Conservation (phyloP, 768 basidiomycete genomes). For the Auricularia heimuer region DNA sequence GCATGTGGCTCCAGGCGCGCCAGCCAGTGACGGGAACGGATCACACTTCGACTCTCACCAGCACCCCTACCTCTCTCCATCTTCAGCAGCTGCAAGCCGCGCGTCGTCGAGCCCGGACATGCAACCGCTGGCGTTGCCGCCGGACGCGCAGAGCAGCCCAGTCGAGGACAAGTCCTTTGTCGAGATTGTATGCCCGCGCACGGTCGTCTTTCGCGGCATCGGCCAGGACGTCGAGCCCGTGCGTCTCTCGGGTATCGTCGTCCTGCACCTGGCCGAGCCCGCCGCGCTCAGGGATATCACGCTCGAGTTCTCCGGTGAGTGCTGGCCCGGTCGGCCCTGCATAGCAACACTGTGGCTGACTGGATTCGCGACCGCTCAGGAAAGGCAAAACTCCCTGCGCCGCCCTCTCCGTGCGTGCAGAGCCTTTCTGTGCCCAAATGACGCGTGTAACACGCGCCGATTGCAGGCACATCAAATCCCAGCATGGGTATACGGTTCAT, state of each 20-base stretch:
- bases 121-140: neutral
- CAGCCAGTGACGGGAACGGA: neutral
- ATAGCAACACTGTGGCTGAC: neutral
- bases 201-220: constrained; percentile 63
- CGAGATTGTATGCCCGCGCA: constrained; percentile 64
- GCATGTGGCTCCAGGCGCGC: neutral
- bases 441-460: neutral
- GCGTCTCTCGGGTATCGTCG: constrained; percentile 70
- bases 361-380: neutral
- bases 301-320: constrained; percentile 74
- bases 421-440: neutral
- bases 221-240: constrained; percentile 79
- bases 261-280: constrained; percentile 68
- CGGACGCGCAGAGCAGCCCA: neutral
- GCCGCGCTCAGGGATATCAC: constrained; percentile 79
- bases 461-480: neutral
- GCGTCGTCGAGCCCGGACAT: neutral
- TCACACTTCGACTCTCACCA: neutral
- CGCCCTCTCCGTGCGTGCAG: neutral
- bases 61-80: neutral
- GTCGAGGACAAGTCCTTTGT: constrained; percentile 34
- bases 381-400: neutral
- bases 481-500: constrained; percentile 44
- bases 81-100: neutral
- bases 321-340: neutral